Evolutionary conservation across 2,329 filamentous ascomycete species (phyloP).

Genomic region (Curvularia sp.): DNA sequence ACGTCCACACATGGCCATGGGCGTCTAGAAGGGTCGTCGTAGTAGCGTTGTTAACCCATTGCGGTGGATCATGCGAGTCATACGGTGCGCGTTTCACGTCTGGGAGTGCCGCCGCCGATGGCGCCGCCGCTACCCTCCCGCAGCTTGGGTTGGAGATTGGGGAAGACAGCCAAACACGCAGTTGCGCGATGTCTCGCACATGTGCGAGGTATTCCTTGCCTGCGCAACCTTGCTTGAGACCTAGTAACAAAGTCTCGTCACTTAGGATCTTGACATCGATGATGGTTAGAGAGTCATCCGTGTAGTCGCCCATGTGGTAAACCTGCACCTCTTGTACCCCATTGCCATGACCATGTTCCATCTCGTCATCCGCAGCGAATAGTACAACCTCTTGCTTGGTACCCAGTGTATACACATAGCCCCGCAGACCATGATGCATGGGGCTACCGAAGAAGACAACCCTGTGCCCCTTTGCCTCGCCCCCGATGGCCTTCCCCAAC

Average conservation of each 20-base stretch:
- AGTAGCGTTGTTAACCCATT: constrained; percentile 2
- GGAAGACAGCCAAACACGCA: constrained; percentile 1
- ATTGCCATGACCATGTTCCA: neutral
- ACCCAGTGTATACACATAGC: constrained; percentile 15
- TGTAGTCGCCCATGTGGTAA: neutral
- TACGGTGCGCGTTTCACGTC: neutral
- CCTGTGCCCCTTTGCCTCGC: neutral
- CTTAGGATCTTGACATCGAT: constrained; percentile 20
- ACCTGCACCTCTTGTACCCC: constrained; percentile 3
- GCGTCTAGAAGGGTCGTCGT: neutral
- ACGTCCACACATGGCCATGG: neutral
- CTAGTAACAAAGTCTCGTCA: constrained; percentile 3
- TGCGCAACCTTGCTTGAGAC: neutral
- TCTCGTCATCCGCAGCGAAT: constrained; percentile 17
- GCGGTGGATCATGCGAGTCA: neutral
- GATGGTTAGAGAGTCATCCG: neutral
- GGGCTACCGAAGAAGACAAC: constrained; percentile 30
- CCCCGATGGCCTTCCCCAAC: constrained; percentile 4
- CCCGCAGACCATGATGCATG: constrained; percentile 32
- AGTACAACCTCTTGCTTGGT: constrained; percentile 10
- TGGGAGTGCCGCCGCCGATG: neutral
- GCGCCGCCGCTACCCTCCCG: neutral
- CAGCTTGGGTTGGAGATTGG: neutral
- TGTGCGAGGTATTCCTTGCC: neutral
- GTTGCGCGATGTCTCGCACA: constrained; percentile 3